Evolutionary conservation across 176 grass and related monocot species (phyloP), one percentile per base, ranked within the genome.

Genomic region (Dendrocalamus sinicus): DNA sequence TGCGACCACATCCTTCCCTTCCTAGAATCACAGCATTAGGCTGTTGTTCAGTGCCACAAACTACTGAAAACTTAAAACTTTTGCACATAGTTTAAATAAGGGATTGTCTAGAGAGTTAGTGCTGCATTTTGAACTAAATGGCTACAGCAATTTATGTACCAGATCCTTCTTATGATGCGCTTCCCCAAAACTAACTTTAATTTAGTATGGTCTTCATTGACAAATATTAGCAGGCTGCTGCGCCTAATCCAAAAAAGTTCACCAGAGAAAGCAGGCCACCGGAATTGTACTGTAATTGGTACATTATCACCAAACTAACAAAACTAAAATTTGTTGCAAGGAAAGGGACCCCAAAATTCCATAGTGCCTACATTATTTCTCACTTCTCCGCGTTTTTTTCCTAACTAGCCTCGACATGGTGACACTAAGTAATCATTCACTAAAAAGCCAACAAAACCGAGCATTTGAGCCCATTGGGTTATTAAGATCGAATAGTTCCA

Each of bases 1-100:
- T 7, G 95, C 95, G 4, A 98, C 88, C n/a, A 95, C 88, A 95
- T 98, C 93, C 80, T 95, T 98, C 19, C 95, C 95, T 83, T 95
- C 93, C 95, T 98, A 77, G 64, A 90, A 45, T 32, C 71, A 69
- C 62, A 89, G 10, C 22, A 71, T 82, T 45, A 67, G 14, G 53
- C 3, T 40, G 3, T 30, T 58, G 12, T 15, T 41, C 32, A 62
- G 45, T 62, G 24, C n/a, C 23, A 62, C 20, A 62, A 14, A 51
- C 22, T 67, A 65, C 20, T 58, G 53, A 28, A 69, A 81, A 61
- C 14, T 5, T 35, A 17, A 17, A 57, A 15, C 23, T 32, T 35
- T 12, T 39, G 22, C 67, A 70, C 8, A 3, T 26, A 19, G 26
- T 58, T 32, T 50, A 59, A 39, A 32, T 10, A 75, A 47, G 7